A percentile compares a stretch with the other conserved stretches of the same genome.
Conservation (phyloP, 2,329 filamentous ascomycete genomes). For the Colletotrichum shisoi region DNA sequence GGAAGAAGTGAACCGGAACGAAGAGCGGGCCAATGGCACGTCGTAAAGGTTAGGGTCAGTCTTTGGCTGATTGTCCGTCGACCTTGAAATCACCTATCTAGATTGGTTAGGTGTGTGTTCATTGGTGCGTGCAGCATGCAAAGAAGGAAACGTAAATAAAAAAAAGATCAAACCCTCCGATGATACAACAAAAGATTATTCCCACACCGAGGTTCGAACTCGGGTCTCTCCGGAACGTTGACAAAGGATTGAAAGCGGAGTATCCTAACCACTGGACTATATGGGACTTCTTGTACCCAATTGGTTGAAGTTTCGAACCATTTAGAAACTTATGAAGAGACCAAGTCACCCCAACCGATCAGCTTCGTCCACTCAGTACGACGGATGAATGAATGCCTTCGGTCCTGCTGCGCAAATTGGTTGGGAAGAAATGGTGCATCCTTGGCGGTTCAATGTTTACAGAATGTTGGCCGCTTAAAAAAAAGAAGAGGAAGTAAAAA, state of each 20-base stretch:
- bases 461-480: conserved; percentile 12
- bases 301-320: neutral
- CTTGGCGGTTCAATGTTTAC: conserved; percentile 23
- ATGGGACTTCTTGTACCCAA: neutral
- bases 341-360: too few relatives aligned
- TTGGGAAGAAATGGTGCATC: neutral
- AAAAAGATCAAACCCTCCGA: neutral
- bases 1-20: neutral
- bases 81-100: too few relatives aligned
- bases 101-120: too few relatives aligned
- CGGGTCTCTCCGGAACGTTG: conserved; percentile 22
- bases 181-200: neutral
- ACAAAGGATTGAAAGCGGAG: conserved; percentile 20
- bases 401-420: neutral
- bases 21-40: conserved; percentile 14
- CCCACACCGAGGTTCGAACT: conserved; percentile 26
- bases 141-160: neutral
- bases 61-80: too few relatives aligned
- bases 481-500: neutral
- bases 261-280: conserved; percentile 26
- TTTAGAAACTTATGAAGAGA: too few relatives aligned
- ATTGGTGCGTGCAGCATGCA: too few relatives aligned
- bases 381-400: too few relatives aligned
- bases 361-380: too few relatives aligned
- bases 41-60: neutral